A percentile compares a stretch with the other conserved stretches of the same genome.
Conservation (phyloP, 1,284 basidiomycete genomes). For the Irpex sp. region DNA sequence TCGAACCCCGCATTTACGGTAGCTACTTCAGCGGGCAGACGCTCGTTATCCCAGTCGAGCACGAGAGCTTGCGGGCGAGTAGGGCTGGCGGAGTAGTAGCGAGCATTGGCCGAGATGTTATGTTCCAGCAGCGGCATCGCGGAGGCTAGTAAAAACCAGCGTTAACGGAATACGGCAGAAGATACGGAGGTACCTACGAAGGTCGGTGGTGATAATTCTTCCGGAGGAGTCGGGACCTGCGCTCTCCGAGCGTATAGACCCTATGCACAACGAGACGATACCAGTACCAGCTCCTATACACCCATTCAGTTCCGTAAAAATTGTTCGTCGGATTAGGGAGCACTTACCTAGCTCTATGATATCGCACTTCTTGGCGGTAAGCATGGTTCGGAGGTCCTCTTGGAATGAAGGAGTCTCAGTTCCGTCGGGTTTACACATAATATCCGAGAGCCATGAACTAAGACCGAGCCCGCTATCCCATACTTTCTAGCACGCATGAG, state of each 20-base stretch:
- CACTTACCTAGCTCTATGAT: constrained; percentile 69
- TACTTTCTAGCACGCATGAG: constrained; percentile 65
- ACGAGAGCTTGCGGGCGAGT: constrained; percentile 40
- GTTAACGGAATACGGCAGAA: neutral
- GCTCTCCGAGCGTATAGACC: constrained; percentile 41
- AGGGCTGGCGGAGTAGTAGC: constrained; percentile 25
- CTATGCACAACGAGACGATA: constrained; percentile 69
- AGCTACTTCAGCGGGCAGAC: constrained; percentile 45
- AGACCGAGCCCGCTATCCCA: constrained; percentile 89
- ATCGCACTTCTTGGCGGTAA: constrained; percentile 34
- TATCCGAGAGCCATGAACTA: constrained; percentile 64
- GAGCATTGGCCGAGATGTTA: constrained; percentile 58
- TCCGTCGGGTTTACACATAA: constrained; percentile 25
- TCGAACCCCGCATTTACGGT: constrained; percentile 41
- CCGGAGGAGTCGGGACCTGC: constrained; percentile 26
- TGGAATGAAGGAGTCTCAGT: neutral
- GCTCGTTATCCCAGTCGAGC: constrained; percentile 72
- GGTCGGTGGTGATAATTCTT: constrained; percentile 66
- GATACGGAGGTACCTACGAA: constrained; percentile 46
- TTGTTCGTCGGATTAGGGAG: neutral
- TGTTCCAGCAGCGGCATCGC: constrained; percentile 76
- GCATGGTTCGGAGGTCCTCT: constrained; percentile 25
- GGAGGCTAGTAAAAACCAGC: constrained; percentile 45
- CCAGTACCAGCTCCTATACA: constrained; percentile 76
- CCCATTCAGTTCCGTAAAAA: neutral